phyloP scores from a whole-genome alignment of 225 moss, liverwort and hornwort species.

The Physcomitrellopsis africana region DNA sequence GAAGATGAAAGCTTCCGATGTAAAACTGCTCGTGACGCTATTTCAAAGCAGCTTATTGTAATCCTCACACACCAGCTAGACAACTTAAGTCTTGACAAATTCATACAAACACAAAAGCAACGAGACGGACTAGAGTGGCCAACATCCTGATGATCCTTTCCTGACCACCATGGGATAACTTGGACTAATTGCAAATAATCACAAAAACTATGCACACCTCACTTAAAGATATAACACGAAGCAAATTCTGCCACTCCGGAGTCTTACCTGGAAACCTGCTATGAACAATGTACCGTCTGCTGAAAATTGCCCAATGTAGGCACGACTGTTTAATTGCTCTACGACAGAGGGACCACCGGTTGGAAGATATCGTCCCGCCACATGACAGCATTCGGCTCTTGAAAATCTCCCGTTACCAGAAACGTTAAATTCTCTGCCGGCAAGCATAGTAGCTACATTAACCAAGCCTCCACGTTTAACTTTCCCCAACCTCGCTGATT shows the following conservation, averaged over 20 bases:
- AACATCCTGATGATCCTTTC: no score
- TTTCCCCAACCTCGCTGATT: constrained; percentile 62
- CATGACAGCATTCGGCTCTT: constrained; percentile 78
- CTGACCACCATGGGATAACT: neutral
- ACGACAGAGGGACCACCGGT: constrained; percentile 71
- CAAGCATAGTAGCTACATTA: constrained; percentile 65
- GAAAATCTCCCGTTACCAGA: constrained; percentile 76
- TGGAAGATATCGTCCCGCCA: constrained; percentile 70
- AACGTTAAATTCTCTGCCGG: constrained; percentile 78
- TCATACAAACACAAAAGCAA: neutral
- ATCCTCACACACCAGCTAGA: neutral
- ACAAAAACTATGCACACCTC: neutral
- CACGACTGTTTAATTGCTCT: constrained; percentile 68
- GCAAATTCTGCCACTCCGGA: neutral
- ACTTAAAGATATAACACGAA: neutral
- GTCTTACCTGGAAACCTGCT: constrained; percentile 80
- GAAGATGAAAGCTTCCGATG: neutral
- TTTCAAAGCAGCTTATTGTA: neutral
- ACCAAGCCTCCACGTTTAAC: constrained; percentile 61
- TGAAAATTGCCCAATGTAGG: constrained; percentile 89
- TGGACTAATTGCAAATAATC: no score
- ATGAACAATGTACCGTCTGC: constrained; percentile 75
- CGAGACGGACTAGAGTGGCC: no score
- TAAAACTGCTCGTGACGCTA: neutral
- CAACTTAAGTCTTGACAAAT: neutral